A percentile compares a stretch with the other conserved stretches of the same genome.
These are phyloP conservation scores for Lachnellula cervina DNA, from an alignment of 2,329 filamentous ascomycete species.

Conservation along the genomic window DNA sequence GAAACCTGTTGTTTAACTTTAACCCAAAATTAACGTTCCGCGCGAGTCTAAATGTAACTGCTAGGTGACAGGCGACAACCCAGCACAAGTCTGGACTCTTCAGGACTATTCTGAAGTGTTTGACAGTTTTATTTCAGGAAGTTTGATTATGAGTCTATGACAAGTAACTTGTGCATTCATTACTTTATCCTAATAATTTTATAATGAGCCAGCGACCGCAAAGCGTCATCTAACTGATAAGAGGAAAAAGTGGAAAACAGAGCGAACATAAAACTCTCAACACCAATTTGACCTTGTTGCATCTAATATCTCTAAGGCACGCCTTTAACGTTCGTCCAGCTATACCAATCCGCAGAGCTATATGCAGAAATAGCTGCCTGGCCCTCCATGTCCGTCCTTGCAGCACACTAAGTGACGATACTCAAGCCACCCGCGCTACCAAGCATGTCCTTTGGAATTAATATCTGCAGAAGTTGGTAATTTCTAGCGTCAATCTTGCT, in stretches of 20 bases:
- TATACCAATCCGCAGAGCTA: background rate
- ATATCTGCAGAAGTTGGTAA: background rate
- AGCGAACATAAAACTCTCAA: background rate
- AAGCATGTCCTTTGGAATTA: conserved; percentile 1
- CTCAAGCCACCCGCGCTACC: background rate
- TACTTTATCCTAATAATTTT: background rate
- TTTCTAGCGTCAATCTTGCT: background rate
- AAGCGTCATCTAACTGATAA: background rate
- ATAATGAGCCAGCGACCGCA: background rate
- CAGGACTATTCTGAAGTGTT: no score
- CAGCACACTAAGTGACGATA: background rate
- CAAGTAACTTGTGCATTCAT: background rate
- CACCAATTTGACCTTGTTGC: background rate
- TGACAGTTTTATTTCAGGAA: no score
- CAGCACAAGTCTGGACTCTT: no score
- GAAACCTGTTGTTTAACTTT: no score
- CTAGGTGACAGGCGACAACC: no score
- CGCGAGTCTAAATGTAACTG: no score
- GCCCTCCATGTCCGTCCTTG: background rate
- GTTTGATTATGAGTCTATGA: no score
- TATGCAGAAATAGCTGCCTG: background rate
- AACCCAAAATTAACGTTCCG: no score
- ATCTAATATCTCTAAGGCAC: background rate
- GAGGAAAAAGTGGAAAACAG: background rate
- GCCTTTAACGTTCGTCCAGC: conserved; percentile 3